Base-by-base conservation (phyloP, 2,329 filamentous ascomycete genomes). In the Thyridium curvatum region DNA sequence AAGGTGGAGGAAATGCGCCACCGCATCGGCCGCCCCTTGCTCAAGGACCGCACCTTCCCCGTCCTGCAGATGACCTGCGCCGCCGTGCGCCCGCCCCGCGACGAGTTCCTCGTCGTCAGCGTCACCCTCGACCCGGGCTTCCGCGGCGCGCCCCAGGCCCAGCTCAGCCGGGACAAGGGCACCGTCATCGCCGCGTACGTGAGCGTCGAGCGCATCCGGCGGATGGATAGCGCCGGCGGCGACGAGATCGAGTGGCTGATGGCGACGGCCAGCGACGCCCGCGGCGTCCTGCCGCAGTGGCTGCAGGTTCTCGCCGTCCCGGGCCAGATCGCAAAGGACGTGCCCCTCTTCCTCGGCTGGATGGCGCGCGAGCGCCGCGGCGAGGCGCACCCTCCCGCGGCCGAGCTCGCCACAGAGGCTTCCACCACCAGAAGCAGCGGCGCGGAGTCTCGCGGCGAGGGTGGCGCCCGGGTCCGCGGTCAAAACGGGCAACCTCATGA, bases 191-290 rank as follows among this genome's bases (percentile, higher is more conserved):
- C 74, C 4, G 64, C 66, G 9, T 88, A 87, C 50, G 74, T 69
- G 18, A 82, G 77, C 46, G 66, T 88, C 2, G 84, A 89, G 63
- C 62, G 75, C 34, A 61, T 84, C 28, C 61, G 70, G 40, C 62
- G 69, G 50, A 43, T 71, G 4, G 37, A 38, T 3, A 34, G 26
- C 4, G 42, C 39, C 6, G 48, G 40, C 4, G 53, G 49, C n/a
- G 61, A 64, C 1, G 56, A 62, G 14, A 68, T 86, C 34, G 79
- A 84, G 58, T 93, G 86, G 86, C 66, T 82, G 41, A 90, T 91
- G 83, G 83, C 78, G 8, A 90, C 85, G 9, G 74, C 80, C 10
- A 84, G 79, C 42, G 76, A 90, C 55, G 85, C 85, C 0, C 70
- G 71, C 39, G 86, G 86, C 0, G 58, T 71, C 18, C 52, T 90